Base-by-base conservation (phyloP, 75 land plant species). In the Adiantum capillusveneris region DNA sequence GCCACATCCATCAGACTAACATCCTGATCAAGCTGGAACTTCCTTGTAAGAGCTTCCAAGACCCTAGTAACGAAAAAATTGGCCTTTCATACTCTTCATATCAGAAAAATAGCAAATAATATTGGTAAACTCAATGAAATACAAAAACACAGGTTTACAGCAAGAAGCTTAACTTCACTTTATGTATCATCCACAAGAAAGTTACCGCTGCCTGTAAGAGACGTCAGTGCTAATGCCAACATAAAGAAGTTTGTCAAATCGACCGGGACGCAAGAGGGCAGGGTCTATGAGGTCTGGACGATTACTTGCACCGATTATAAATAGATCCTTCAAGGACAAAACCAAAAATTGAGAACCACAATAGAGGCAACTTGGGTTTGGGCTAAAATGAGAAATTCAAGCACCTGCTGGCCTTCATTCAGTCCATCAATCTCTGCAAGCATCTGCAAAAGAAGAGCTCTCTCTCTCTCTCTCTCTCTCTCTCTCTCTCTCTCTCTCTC, bases 371-470 rank as follows among this genome's bases (percentile, higher is more conserved):
- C n/a, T n/a, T n/a, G n/a, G n/a, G n/a, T n/a, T n/a, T n/a, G n/a
- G n/a, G n/a, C 29, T 3, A n/a, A 56, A 25, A 18, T 6, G 2
- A 25, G 26, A 17, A 11, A 48, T 14, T 34, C 37, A 34, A 34
- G 13, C 52, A 91, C 97, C 95, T 92, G 95, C 13, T 73, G 57
- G 24, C 81, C 78, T 63, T 83, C 90, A 68, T 73, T 79, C n/a
- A 92, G 65, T 24, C 97, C 97, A 81, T 92, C 97, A 57, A 92
- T 92, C 64, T 92, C 97, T 54, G 97, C 97, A 55, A 92, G 87
- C 95, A 92, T 84, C 95, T 88, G 63, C 29, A 66, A 65, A 12
- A 60, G 3, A 53, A n/a, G n/a, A 34, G 37, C 37, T 34, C 37
- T 37, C 67, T 16, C 26, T 48, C 46, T 66, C 46, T 46, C 49